Evolutionary conservation across 2,329 filamentous ascomycete genomes (phyloP).

Genomic region (Ophiostoma sp.): DNA sequence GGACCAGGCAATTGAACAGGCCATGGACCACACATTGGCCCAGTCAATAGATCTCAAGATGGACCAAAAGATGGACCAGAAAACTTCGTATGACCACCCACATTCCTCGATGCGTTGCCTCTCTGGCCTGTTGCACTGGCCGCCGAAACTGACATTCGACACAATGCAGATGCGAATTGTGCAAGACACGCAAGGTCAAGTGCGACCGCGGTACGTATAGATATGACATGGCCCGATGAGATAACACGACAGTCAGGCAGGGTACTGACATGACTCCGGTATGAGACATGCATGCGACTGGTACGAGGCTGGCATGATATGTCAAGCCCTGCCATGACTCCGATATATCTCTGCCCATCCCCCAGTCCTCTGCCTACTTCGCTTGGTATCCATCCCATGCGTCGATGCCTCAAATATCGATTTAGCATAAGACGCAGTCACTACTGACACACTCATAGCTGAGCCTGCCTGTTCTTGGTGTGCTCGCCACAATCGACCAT

Average conservation of each 20-base stretch:
- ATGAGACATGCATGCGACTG: neutral
- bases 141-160: constrained; percentile 23
- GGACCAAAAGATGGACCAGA: constrained; percentile 14
- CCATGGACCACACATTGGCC: constrained; percentile 7
- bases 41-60: constrained; percentile 8
- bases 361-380: neutral
- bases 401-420: neutral
- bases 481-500: constrained; percentile 54
- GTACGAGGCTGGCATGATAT: neutral
- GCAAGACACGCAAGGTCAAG: constrained; percentile 76
- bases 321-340: neutral
- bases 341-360: neutral
- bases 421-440: neutral
- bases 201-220: constrained; percentile 52
- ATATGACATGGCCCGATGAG: neutral
- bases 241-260: neutral
- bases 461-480: constrained; percentile 68
- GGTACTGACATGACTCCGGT: neutral
- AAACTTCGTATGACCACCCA: constrained; percentile 11
- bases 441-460: constrained; percentile 33
- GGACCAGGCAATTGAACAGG: constrained; percentile 9
- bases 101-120: neutral
- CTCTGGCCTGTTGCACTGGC: neutral
- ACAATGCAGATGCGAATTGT: constrained; percentile 60
- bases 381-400: neutral